Base-by-base conservation (phyloP, 1,284 basidiomycete species). In the Ganoderma lingzhi region DNA sequence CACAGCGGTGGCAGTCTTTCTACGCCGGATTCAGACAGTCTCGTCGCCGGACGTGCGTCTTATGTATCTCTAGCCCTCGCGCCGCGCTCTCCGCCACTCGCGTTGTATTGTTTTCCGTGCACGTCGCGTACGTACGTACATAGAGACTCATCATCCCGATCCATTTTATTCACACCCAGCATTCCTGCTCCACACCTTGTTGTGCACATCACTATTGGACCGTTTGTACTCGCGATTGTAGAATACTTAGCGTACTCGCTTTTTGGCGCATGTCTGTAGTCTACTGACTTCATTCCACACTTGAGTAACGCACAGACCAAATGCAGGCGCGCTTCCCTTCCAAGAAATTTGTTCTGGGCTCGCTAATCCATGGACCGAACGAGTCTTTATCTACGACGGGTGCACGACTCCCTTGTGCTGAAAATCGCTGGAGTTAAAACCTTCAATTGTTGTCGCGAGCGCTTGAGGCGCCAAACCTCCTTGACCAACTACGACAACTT, bases 71-170 rank as follows among this genome's bases (percentile, higher is more conserved):
- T 60, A 60, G 59, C 59, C 17, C 39, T 15, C 32, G 30, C 17
- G 19, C 12, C 3, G 56, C 32, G 56, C 9, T 58, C 3, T 39
- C 53, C 37, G 35, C 48, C 48, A 23, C 48, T 51, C 9, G 17
- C 23, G 56, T 58, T 58, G 56, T 58, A 58, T 58, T n/a, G 56
- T 58, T 12, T 51, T 58, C 35, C 32, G 56, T 39, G 35, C 56
- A 56, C 14, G 32, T 58, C 15, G 55, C 55, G 55, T 58, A 37
- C 32, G 6, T 14, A 37, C 30, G 53, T 39, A 39, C 35, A 39
- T 32, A 39, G 32, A 19, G 17, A n/a, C 45, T n/a, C 45, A n/a
- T 15, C 17, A 44, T 6, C 42, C 15, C 6, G 28, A 55, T 2
- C 28, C 28, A 32, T 51, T 51, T 55, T 58, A 58, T 58, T n/a